These are phyloP conservation scores for Pyrenophora graminea DNA, from an alignment of 2,329 filamentous ascomycete species.

Conservation along the genomic window DNA sequence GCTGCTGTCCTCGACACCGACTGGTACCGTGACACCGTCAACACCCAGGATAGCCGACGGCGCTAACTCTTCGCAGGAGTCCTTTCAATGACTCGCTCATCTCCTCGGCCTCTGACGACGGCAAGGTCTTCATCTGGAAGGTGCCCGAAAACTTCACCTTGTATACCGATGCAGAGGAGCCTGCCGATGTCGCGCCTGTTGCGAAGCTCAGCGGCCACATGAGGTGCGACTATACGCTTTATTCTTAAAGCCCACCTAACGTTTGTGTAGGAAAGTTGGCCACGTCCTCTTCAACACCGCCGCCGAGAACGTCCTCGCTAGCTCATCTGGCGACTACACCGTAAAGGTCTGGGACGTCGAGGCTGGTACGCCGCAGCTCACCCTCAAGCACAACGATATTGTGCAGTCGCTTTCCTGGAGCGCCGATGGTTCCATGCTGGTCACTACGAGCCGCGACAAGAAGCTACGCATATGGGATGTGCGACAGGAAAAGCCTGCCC, in stretches of 20 bases:
- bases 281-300: constrained; percentile 98
- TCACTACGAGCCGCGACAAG: constrained; percentile 96
- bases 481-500: constrained; percentile 83
- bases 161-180: constrained; percentile 80
- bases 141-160: constrained; percentile 87
- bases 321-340: constrained; percentile 90
- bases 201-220: constrained; percentile 85
- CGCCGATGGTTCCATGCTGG: constrained; percentile 81
- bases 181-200: constrained; percentile 77
- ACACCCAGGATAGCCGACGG: not conserved
- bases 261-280: constrained; percentile 77
- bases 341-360: constrained; percentile 96
- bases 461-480: constrained; percentile 98
- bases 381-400: constrained; percentile 85
- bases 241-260: constrained; percentile 19
- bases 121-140: constrained; percentile 95
- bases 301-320: constrained; percentile 92
- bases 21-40: constrained; percentile 62
- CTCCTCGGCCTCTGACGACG: constrained; percentile 93
- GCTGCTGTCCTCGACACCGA: constrained; percentile 95
- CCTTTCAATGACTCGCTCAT: constrained; percentile 94
- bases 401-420: constrained; percentile 97
- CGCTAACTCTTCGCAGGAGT: constrained; percentile 63
- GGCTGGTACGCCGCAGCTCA: constrained; percentile 73
- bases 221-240: constrained; percentile 59